Evolutionary conservation across 306 rosid species (phyloP).

Genomic region (Gastrolobium bilobum): DNA sequence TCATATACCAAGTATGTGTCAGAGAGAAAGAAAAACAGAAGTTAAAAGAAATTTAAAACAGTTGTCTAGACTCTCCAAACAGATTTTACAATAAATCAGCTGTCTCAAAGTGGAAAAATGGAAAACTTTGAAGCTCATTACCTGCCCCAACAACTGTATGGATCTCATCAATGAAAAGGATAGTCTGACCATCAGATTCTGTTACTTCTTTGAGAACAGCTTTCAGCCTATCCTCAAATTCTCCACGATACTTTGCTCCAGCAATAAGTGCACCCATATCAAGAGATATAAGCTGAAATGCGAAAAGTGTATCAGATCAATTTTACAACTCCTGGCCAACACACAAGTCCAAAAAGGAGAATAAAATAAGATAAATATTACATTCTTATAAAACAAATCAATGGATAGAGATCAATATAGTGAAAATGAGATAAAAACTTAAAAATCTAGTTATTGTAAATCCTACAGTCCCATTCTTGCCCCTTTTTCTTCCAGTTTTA

Average conservation of each 20-base stretch:
- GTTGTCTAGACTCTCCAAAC: conserved; percentile 31
- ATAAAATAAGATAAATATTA: conserved; percentile 24
- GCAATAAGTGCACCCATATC: conserved; percentile 99
- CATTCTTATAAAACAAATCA: neutral
- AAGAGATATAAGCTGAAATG: conserved; percentile 91
- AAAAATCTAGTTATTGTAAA: conserved; percentile 22
- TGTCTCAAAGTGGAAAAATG: conserved; percentile 8
- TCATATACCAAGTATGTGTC: neutral
- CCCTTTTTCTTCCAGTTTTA: conserved; percentile 31
- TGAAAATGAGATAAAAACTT: conserved; percentile 15
- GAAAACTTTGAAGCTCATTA: conserved; percentile 49
- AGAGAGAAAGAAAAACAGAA: conserved; percentile 1
- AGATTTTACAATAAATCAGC: conserved; percentile 7
- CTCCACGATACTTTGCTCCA: conserved; percentile 98
- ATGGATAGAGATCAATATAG: neutral
- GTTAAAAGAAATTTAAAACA: conserved; percentile 9
- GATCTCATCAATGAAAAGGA: conserved; percentile 96
- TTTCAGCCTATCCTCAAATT: conserved; percentile 98
- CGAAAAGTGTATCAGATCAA: conserved; percentile 31
- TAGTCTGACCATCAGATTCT: conserved; percentile 94
- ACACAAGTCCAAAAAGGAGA: conserved; percentile 11
- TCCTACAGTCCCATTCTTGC: conserved; percentile 29
- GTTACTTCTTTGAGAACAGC: conserved; percentile 99
- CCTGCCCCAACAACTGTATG: conserved; percentile 99
- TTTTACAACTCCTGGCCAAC: conserved; percentile 34